These are phyloP conservation scores for Leccinum pellstonianum DNA, from an alignment of 768 basidiomycete species.

Conservation along the genomic window DNA sequence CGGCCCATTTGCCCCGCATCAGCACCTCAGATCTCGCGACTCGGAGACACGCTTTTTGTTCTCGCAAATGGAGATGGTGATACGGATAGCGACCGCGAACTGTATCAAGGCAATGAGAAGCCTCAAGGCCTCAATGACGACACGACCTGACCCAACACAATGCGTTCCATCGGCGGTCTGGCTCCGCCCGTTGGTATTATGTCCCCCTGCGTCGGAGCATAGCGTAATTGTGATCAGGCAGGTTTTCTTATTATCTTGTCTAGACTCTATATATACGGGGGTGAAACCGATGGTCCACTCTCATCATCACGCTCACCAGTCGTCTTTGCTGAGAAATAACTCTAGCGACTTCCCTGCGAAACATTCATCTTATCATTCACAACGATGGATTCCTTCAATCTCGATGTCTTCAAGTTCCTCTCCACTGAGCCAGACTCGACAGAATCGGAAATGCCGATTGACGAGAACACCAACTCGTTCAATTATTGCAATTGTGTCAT, in stretches of 20 bases:
- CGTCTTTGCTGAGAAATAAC: constrained; percentile 8
- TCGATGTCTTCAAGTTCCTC: not conserved
- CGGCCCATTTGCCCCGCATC: not conserved
- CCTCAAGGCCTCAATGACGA: not conserved
- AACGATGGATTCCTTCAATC: constrained; percentile 21
- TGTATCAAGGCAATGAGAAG: not conserved
- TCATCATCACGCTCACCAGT: constrained; percentile 3
- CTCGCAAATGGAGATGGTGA: constrained; percentile 10
- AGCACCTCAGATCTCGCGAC: not conserved
- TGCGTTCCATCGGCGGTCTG: constrained; percentile 6
- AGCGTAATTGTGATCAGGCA: constrained; percentile 1
- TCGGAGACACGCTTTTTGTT: constrained; percentile 23
- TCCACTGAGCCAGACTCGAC: constrained; percentile 1
- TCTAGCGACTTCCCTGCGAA: constrained; percentile 7
- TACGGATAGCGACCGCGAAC: constrained; percentile 8
- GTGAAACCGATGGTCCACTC: not conserved
- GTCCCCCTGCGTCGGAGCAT: constrained; percentile 3
- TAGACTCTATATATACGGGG: constrained; percentile 14
- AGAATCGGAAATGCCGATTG: constrained; percentile 12
- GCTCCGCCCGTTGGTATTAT: constrained; percentile 5
- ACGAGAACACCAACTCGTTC: constrained; percentile 4
- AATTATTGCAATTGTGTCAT: constrained; percentile 15
- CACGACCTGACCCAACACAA: constrained; percentile 16
- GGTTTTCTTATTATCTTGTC: constrained; percentile 18
- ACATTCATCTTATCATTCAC: constrained; percentile 2